phyloP scores from a whole-genome alignment of 2,329 filamentous ascomycete genomes.

The Orbilia quercus region DNA sequence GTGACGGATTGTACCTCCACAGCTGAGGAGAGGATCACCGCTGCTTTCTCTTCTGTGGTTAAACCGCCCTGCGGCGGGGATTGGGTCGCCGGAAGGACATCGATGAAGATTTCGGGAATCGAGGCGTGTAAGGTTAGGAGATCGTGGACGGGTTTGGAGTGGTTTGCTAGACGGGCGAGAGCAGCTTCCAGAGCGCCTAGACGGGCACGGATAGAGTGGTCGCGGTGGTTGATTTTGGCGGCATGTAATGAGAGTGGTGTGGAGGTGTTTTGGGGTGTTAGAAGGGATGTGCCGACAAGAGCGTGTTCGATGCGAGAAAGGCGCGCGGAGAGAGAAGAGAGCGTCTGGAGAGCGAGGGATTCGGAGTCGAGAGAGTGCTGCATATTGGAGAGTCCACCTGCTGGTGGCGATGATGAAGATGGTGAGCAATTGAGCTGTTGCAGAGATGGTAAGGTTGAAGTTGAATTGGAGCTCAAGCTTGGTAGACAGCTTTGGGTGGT shows the following conservation, averaged over 20 bases:
- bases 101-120: conserved; percentile 63
- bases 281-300: conserved; percentile 67
- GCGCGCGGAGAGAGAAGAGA: conserved; percentile 71
- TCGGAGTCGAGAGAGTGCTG: conserved; percentile 36
- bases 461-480: neutral
- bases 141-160: conserved; percentile 63
- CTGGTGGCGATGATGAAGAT: neutral
- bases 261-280: conserved; percentile 65
- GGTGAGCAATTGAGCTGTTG: conserved; percentile 2
- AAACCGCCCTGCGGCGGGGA: conserved; percentile 63
- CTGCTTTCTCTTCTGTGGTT: conserved; percentile 67
- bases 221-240: conserved; percentile 68
- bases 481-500: conserved; percentile 14
- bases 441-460: neutral
- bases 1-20: conserved; percentile 69
- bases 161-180: conserved; percentile 58
- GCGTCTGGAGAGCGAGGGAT: conserved; percentile 66
- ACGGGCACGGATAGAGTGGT: conserved; percentile 65
- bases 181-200: conserved; percentile 58
- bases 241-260: conserved; percentile 69
- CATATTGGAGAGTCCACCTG: neutral
- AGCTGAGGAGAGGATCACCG: conserved; percentile 70
- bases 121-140: conserved; percentile 68
- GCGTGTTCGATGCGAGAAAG: conserved; percentile 71
- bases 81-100: conserved; percentile 68